These are phyloP conservation scores for Cryptococcus jaspeensis DNA, from an alignment of 1,284 basidiomycete species.

Conservation along the genomic window DNA sequence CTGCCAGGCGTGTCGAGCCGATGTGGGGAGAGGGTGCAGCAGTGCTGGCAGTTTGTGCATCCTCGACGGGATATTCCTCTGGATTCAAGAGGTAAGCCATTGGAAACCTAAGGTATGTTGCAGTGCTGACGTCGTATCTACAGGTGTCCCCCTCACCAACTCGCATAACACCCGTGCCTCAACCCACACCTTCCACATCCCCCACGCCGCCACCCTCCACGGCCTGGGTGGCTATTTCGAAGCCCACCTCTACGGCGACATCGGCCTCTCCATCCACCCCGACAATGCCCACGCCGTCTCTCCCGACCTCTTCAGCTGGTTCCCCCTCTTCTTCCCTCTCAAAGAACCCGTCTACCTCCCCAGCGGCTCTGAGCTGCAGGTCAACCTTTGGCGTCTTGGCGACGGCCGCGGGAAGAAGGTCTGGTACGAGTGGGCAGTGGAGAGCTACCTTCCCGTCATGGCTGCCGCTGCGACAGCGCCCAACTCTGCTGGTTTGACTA, in stretches of 20 bases:
- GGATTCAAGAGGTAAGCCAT: slow-evolving; percentile 64
- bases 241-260: slow-evolving; percentile 81
- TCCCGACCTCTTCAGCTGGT: slow-evolving; percentile 98
- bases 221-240: slow-evolving; percentile 99
- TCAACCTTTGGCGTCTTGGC: slow-evolving; percentile 91
- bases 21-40: slow-evolving; percentile 81
- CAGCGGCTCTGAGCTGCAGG: slow-evolving; percentile 83
- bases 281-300: slow-evolving; percentile 76
- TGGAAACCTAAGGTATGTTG: not conserved
- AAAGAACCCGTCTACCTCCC: slow-evolving; percentile 93
- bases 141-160: slow-evolving; percentile 79
- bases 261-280: slow-evolving; percentile 92
- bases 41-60: slow-evolving; percentile 98
- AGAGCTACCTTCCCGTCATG: slow-evolving; percentile 70
- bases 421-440: slow-evolving; percentile 99
- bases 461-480: slow-evolving; percentile 14
- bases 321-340: slow-evolving; percentile 94
- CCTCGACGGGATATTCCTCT: slow-evolving; percentile 74
- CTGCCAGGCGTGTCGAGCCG: slow-evolving; percentile 57
- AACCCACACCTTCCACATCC: slow-evolving; percentile 83
- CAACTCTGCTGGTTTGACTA: slow-evolving; percentile 12
- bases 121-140: not conserved
- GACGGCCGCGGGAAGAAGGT: slow-evolving; percentile 67
- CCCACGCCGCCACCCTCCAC: slow-evolving; percentile 90
- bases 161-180: slow-evolving; percentile 82